Evolutionary conservation across 129 eudicot genomes (phyloP).

Genomic region (Arctium lappa): DNA sequence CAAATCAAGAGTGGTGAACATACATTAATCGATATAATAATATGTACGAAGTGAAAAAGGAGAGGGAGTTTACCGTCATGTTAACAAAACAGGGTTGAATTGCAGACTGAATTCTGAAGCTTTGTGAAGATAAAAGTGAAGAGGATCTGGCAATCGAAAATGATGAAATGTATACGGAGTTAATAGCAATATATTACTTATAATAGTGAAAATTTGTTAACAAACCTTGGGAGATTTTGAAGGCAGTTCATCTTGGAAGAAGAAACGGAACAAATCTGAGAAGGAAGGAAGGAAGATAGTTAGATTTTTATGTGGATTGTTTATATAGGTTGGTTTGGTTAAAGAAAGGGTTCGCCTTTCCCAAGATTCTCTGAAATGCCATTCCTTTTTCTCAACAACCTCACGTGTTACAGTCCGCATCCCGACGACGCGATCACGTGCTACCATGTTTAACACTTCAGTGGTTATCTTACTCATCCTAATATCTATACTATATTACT

Average conservation of each 20-base stretch:
- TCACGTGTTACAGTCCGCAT: conserved; percentile 11
- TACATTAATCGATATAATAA: background rate
- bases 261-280: conserved; percentile 5
- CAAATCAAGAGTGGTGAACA: conserved; percentile 2
- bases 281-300: background rate
- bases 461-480: no score
- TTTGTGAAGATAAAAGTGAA: conserved; percentile 42
- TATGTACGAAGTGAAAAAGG: background rate
- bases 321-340: conserved; percentile 6
- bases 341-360: conserved; percentile 11
- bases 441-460: background rate
- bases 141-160: conserved; percentile 28
- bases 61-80: conserved; percentile 31
- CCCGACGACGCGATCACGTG: background rate
- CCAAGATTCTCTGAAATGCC: conserved; percentile 25
- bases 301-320: conserved; percentile 14
- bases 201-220: background rate
- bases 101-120: conserved; percentile 32
- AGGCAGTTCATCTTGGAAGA: conserved; percentile 64
- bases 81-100: conserved; percentile 32
- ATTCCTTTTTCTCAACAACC: background rate
- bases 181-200: background rate
- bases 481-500: no score
- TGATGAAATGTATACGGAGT: background rate
- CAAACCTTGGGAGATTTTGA: conserved; percentile 69